Base-by-base conservation (phyloP, 805 yeast species). In the Ogataea nitratoaversa region DNA sequence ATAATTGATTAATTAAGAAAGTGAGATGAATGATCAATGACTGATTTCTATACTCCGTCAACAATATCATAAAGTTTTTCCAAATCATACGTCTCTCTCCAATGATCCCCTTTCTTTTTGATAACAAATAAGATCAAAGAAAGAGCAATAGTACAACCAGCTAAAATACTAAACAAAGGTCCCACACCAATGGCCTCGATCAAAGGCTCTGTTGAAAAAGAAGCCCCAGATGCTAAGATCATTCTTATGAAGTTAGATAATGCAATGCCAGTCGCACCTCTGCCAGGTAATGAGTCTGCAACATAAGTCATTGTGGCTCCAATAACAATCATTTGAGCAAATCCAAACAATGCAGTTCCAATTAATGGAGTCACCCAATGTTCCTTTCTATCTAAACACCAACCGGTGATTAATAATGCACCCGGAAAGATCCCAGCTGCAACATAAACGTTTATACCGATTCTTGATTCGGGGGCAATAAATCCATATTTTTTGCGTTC, bases 261-360 rank as follows among this genome's bases (percentile, higher is more conserved):
- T 0, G 95, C 95, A 36, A 87, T 85, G 1, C 95, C 95, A 0
- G 95, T 84, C 12, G 95, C 90, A 31, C 95, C 95, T 52, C 81
- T 72, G 0, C 95, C 95, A 0, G 96, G 95, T 33, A 88, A 68
- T 1, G 88, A 78, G 54, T 87, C 96, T 1, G 87, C 89, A 41
- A 87, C 64, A 54, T 86, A 88, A 0, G 95, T 86, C 3, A 82
- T 76, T 0, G 88, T 82, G 8, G 86, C 78, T 3, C 95, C 93
- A 49, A 86, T 85, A 3, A 84, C 77, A 62, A 86, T 76, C 93
- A 87, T 84, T 25, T 86, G 79, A 0, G 91, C 85, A 55, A 82
- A 78, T 0, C 96, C 96, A 59, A 82, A 85, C 6, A 85, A 43
- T 1, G 90, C 86, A 4, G 93, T 82, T 1, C 95, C 95, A 9